Percentiles rank a stretch among this genome's conserved stretches.
Conservation (phyloP, 1,284 basidiomycete species). For the Puccinia polysora region DNA sequence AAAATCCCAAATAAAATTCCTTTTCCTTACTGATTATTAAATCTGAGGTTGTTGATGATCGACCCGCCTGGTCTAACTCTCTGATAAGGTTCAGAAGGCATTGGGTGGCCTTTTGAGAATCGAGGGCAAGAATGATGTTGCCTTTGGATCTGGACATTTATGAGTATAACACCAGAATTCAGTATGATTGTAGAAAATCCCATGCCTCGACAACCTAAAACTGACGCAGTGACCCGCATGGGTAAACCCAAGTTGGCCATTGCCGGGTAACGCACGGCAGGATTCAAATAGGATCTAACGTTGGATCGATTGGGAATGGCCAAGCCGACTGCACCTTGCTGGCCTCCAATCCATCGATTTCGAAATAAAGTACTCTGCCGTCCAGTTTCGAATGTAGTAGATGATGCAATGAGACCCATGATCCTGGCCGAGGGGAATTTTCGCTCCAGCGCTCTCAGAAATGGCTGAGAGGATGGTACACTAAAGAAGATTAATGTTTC, state of each 20-base stretch:
- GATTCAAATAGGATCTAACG: neutral
- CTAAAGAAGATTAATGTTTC: conserved; percentile 33
- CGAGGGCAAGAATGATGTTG: conserved; percentile 33
- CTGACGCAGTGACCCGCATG: conserved; percentile 22
- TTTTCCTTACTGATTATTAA: conserved; percentile 31
- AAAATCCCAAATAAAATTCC: conserved; percentile 33
- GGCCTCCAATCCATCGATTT: conserved; percentile 17
- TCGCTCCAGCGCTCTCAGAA: conserved; percentile 10
- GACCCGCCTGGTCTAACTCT: neutral
- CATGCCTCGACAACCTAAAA: neutral
- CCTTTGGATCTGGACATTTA: conserved; percentile 31
- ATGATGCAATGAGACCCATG: conserved; percentile 31
- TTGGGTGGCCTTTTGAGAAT: conserved; percentile 21
- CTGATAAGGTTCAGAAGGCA: conserved; percentile 15
- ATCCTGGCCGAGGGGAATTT: conserved; percentile 4
- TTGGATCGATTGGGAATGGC: conserved; percentile 5
- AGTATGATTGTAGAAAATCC: neutral
- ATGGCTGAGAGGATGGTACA: conserved; percentile 13
- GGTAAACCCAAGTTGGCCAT: conserved; percentile 9
- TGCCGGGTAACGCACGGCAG: conserved; percentile 7
- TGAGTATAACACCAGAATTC: no score
- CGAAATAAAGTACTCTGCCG: conserved; percentile 25
- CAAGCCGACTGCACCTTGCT: conserved; percentile 32
- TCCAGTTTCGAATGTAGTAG: conserved; percentile 41
- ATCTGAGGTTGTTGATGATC: neutral